Conservation (phyloP, 2,329 filamentous ascomycete species). For the Penicillium sp. region DNA sequence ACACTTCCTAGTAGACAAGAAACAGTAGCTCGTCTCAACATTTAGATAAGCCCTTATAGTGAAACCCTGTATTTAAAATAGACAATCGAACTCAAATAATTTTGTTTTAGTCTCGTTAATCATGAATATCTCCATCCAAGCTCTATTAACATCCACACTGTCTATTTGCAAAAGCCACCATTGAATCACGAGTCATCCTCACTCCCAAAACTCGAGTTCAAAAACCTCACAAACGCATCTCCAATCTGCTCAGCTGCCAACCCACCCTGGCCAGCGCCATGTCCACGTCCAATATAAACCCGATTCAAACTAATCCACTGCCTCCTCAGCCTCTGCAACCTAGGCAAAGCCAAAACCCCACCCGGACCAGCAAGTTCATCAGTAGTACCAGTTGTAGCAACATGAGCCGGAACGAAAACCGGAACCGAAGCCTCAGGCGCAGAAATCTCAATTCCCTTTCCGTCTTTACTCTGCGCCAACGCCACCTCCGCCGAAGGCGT, state of each 20-base stretch:
- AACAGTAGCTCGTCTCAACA: too few species aligned
- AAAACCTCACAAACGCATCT: slow-evolving; percentile 48
- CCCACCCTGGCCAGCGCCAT: slow-evolving; percentile 35
- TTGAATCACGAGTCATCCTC: slow-evolving; percentile 2
- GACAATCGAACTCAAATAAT: background rate
- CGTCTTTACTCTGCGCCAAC: slow-evolving; percentile 29
- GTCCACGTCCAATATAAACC: slow-evolving; percentile 37
- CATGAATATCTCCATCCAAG: slow-evolving; percentile 7
- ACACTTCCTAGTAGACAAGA: background rate
- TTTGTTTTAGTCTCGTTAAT: background rate
- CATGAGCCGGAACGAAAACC: slow-evolving; percentile 40
- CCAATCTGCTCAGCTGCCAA: slow-evolving; percentile 37
- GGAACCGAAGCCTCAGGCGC: slow-evolving; percentile 32
- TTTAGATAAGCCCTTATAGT: too few species aligned
- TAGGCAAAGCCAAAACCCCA: slow-evolving; percentile 41
- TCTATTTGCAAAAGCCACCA: background rate
- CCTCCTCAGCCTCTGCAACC: slow-evolving; percentile 44
- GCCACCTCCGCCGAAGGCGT: slow-evolving; percentile 40
- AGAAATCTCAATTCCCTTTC: slow-evolving; percentile 35
- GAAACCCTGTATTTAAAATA: background rate
- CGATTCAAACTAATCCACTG: slow-evolving; percentile 50
- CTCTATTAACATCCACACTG: background rate
- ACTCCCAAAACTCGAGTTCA: slow-evolving; percentile 46
- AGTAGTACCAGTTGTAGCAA: slow-evolving; percentile 38
- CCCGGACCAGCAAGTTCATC: slow-evolving; percentile 45